phyloP scores from a whole-genome alignment of 2,329 filamentous ascomycete genomes.

The Ilyonectria destructans region DNA sequence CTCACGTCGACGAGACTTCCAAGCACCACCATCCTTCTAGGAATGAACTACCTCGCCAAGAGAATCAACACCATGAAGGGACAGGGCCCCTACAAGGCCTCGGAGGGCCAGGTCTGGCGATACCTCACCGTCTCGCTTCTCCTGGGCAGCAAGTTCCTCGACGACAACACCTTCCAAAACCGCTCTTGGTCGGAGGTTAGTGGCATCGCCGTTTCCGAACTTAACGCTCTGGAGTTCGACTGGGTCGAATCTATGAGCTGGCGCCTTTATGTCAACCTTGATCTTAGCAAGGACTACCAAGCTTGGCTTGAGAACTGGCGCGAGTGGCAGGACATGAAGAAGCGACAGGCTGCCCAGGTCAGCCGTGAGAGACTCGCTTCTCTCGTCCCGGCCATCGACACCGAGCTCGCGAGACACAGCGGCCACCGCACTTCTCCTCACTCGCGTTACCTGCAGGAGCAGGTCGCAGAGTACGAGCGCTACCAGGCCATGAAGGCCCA shows the following conservation, averaged over 20 bases:
- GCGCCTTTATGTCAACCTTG: constrained; percentile 89
- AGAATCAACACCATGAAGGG: constrained; percentile 82
- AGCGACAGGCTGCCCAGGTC: constrained; percentile 65
- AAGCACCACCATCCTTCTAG: constrained; percentile 91
- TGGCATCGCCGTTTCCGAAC: constrained; percentile 86
- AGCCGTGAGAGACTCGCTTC: constrained; percentile 67
- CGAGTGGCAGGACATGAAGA: constrained; percentile 71
- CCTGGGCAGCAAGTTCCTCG: constrained; percentile 94
- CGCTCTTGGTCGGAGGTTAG: constrained; percentile 97
- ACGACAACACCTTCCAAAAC: constrained; percentile 98
- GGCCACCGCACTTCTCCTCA: constrained; percentile 56
- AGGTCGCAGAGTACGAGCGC: constrained; percentile 69
- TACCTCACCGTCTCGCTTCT: constrained; percentile 89
- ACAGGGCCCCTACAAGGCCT: constrained; percentile 69
- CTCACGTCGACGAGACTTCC: constrained; percentile 91
- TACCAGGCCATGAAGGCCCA: constrained; percentile 63
- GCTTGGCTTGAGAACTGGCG: constrained; percentile 76
- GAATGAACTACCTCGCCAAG: constrained; percentile 90
- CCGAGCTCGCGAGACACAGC: constrained; percentile 58
- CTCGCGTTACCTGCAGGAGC: constrained; percentile 68
- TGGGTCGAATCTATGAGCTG: constrained; percentile 90
- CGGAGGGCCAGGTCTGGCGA: constrained; percentile 85
- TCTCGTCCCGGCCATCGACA: constrained; percentile 66
- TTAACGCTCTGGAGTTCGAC: constrained; percentile 89
- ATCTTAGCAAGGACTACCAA: constrained; percentile 80